Percentiles rank a stretch among this genome's conserved stretches.
phyloP scores from a whole-genome alignment of 371 early-diverging fungal species.

The Parasitella parasitica region DNA sequence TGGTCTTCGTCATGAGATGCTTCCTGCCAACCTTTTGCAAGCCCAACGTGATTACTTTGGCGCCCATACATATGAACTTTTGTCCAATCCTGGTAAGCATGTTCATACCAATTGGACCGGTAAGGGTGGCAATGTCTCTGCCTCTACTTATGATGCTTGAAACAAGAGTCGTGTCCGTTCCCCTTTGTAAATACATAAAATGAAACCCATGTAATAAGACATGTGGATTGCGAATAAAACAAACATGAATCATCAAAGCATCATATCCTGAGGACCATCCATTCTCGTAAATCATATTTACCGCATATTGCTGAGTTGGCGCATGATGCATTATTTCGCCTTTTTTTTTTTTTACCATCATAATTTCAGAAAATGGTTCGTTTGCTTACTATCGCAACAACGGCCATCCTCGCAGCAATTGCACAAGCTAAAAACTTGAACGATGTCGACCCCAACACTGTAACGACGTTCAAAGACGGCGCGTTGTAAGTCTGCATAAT shows the following conservation, averaged over 20 bases:
- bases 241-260: not conserved
- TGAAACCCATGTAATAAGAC: no score
- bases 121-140: constrained; percentile 74
- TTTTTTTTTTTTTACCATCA: not conserved
- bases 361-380: constrained; percentile 13
- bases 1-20: constrained; percentile 84
- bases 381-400: not conserved
- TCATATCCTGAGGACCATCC: not conserved
- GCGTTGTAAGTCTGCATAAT: constrained; percentile 14
- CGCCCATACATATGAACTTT: constrained; percentile 93
- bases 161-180: no score
- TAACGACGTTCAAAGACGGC: constrained; percentile 1
- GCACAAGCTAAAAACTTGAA: constrained; percentile 7
- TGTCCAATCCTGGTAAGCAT: constrained; percentile 72
- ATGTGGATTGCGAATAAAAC: no score
- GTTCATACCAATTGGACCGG: constrained; percentile 97
- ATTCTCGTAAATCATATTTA: not conserved
- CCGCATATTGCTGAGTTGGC: not conserved
- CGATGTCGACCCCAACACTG: constrained; percentile 12
- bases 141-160: constrained; percentile 37
- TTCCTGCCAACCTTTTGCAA: constrained; percentile 97
- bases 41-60: constrained; percentile 98
- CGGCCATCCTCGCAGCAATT: not conserved
- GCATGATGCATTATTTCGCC: not conserved
- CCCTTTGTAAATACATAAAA: no score